Evolutionary conservation across 163 green algal species (phyloP).

Genomic region (Chlamydomonas reinhardtii): DNA sequence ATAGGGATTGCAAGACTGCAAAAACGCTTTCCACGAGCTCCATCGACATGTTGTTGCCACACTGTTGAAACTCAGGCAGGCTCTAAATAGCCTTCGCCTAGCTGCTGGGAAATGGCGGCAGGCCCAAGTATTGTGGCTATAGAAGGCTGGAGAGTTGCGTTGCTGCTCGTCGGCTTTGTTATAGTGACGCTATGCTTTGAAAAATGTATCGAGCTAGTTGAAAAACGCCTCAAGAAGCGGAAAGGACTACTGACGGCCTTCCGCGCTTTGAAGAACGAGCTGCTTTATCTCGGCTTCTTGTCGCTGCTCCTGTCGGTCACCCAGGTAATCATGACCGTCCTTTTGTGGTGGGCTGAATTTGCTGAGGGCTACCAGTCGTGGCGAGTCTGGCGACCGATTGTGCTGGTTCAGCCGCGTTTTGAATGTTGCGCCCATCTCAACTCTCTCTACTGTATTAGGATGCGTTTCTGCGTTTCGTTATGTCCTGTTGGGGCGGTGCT

Average conservation of each 20-base stretch:
- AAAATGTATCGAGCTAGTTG: background rate
- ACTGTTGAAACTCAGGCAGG: too few species aligned
- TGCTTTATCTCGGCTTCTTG: conserved; percentile 15
- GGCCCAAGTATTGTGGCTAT: conserved; percentile 23
- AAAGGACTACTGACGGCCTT: conserved; percentile 44
- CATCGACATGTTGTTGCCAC: too few species aligned
- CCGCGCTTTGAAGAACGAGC: conserved; percentile 42
- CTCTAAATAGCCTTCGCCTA: too few species aligned
- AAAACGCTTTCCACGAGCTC: too few species aligned
- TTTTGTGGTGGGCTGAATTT: too few species aligned
- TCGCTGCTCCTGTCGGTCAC: conserved; percentile 19
- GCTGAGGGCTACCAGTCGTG: too few species aligned
- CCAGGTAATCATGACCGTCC: conserved; percentile 16
- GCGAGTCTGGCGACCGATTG: background rate
- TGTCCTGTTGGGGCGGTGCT: too few species aligned
- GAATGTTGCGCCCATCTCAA: too few species aligned
- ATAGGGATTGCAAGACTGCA: too few species aligned
- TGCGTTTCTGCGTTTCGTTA: too few species aligned
- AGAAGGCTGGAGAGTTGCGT: conserved; percentile 37
- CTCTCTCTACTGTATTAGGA: too few species aligned
- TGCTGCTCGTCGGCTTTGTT: conserved; percentile 36
- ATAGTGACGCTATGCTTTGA: conserved; percentile 21
- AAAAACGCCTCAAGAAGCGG: conserved; percentile 40
- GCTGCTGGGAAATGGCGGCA: conserved; percentile 9
- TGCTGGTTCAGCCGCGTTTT: background rate